Evolutionary conservation across 1,139 yeast genomes (phyloP).

Genomic region (Kodamaea anthophila): DNA sequence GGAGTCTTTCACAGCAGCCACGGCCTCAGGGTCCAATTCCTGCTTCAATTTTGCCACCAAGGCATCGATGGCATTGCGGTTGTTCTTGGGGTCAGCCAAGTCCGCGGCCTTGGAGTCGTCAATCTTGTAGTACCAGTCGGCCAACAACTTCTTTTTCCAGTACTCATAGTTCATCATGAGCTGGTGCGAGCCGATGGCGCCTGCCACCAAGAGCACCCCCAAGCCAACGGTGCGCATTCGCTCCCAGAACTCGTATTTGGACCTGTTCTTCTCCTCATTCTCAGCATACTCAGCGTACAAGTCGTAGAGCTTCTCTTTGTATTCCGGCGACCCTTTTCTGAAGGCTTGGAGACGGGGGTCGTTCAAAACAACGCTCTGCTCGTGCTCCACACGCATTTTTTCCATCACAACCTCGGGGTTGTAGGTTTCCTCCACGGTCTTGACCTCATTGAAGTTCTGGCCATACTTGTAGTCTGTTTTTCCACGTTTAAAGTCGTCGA

Average conservation of each 20-base stretch:
- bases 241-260: slow-evolving; percentile 26
- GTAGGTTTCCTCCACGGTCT: slow-evolving; percentile 14
- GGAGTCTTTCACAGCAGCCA: slow-evolving; percentile 21
- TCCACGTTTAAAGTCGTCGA: slow-evolving; percentile 36
- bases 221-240: slow-evolving; percentile 29
- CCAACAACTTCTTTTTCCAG: slow-evolving; percentile 22
- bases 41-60: slow-evolving; percentile 22
- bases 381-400: slow-evolving; percentile 10
- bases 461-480: slow-evolving; percentile 34
- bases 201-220: slow-evolving; percentile 28
- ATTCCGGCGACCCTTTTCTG: slow-evolving; percentile 32
- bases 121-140: slow-evolving; percentile 25
- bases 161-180: slow-evolving; percentile 37
- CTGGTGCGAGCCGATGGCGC: slow-evolving; percentile 33
- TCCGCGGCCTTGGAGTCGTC: slow-evolving; percentile 20
- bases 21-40: slow-evolving; percentile 32
- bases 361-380: slow-evolving; percentile 14
- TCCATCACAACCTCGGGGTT: slow-evolving; percentile 3
- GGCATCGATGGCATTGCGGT: slow-evolving; percentile 21
- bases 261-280: slow-evolving; percentile 18
- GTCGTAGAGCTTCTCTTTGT: slow-evolving; percentile 26
- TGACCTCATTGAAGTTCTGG: slow-evolving; percentile 16
- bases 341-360: slow-evolving; percentile 32
- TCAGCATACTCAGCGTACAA: slow-evolving; percentile 25
- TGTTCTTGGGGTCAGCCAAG: slow-evolving; percentile 23